Evolutionary conservation across 495 filamentous ascomycete species (phyloP), one percentile per base, ranked within the genome.

Genomic region (Trichoderma orchidacearum): DNA sequence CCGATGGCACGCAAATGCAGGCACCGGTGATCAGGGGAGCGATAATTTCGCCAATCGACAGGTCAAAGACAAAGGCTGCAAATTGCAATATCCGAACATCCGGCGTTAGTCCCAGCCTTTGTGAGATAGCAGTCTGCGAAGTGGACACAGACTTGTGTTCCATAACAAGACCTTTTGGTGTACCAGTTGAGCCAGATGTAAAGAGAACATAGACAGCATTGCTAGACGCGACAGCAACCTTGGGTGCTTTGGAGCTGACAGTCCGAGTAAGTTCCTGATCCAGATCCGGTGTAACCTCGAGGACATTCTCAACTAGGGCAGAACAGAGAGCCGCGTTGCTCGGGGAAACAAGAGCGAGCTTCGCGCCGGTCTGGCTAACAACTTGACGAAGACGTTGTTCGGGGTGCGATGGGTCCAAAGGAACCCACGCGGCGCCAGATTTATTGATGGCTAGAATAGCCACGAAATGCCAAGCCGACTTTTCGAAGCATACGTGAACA

Each of bases 31-130:
- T 79, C 0, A 91, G 66, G 0, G 82, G 81, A 3, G 82, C 80
- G 54, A 87, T 78, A 3, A 85, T 79, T 53, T 89, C 85, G 3
- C 78, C 63, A 21, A 88, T 71, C 45, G 80, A 80, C 27, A 82
- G 76, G 56, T 90, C 86, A 34, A 86, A 85, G 0, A 81, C 81
- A 62, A 81, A 86, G 38, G 81, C 80, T 2, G 85, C 82, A 55
- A 85, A 80, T 58, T 89, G 85, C 59, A 89, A 72, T 5, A 82
- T 75, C 4, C 81, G 69, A 82, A 61, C 1, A 61, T 69, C 23
- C 68, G 60, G 15, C 81, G 59, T 0, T 51, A 54, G 0, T 71
- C 72, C 2, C 78, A 66, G 12, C 68, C 62, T 15, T 60, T 60
- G 0, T 75, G 73, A 0, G 68, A 55, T 2, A 81, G 63, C 59